Conservation (phyloP, 169 alveolate genomes). For the Hepatocystis sp. region DNA sequence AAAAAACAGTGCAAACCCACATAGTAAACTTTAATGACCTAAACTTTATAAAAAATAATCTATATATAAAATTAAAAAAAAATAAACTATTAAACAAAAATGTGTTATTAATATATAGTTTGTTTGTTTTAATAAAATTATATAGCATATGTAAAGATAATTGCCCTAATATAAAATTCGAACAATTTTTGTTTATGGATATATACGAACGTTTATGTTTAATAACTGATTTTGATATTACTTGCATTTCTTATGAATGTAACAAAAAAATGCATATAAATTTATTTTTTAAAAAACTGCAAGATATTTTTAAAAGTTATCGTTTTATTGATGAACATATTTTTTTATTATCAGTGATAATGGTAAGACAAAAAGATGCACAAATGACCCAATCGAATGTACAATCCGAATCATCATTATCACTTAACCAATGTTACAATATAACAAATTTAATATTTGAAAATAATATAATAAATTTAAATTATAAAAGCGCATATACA, state of each 20-base stretch:
- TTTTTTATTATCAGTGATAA: too few species aligned
- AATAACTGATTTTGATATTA: constrained; percentile 41
- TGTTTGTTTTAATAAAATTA: constrained; percentile 35
- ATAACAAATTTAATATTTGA: constrained; percentile 28
- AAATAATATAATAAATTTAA: constrained; percentile 25
- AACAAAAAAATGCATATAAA: constrained; percentile 31
- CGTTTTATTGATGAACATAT: constrained; percentile 43
- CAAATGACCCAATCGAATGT: too few species aligned
- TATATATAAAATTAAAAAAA: constrained; percentile 32
- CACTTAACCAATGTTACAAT: not conserved
- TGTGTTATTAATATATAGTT: constrained; percentile 41
- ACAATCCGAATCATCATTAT: too few species aligned
- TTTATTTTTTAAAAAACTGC: constrained; percentile 23
- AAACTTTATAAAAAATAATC: constrained; percentile 10
- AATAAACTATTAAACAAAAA: constrained; percentile 27
- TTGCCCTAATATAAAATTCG: constrained; percentile 44
- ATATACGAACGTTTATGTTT: constrained; percentile 34
- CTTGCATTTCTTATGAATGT: constrained; percentile 17
- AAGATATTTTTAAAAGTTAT: constrained; percentile 13
- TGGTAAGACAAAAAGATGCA: too few species aligned
- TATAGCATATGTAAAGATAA: constrained; percentile 49
- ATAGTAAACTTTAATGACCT: not conserved
- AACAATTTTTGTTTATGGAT: constrained; percentile 45
- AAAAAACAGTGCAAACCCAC: not conserved
- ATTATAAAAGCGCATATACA: constrained; percentile 11